Evolutionary conservation across 345 rosid species (phyloP), one percentile per base, ranked within the genome.

Genomic region (Gossypium rotundifolium): DNA sequence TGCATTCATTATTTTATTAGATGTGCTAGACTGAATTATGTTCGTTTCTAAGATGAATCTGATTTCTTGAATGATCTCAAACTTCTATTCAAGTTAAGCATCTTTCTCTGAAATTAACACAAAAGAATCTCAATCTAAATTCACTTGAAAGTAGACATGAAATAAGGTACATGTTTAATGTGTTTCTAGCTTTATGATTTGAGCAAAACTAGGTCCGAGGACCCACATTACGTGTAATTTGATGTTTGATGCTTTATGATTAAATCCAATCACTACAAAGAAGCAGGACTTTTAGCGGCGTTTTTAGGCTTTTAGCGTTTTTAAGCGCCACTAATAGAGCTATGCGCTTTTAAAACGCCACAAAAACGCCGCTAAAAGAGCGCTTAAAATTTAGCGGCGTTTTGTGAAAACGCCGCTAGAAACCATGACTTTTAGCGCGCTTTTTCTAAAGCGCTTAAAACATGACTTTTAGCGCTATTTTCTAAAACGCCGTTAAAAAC

Each of bases 131-230:
- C 48, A 52, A 70, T 70, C 61, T 27, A 70, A 52, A 69, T 48
- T 48, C 22, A 69, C 3, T 7, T 6, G 13, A 16, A 52, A 25
- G 60, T 27, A 17, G 45, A 53, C 44, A 27, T 70, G 46, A 18
- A 57, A 12, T 61, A 12, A 29, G 22, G 14, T 48, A 44, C 46
- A 9, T 48, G 16, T 75, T 65, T 65, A 48, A 53, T 52, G 17
- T 40, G 70, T 66, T 63, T 77, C 44, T 57, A 79, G 71, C 70
- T 73, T 79, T n/a, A n/a, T n/a, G n/a, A n/a, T n/a, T n/a, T n/a
- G n/a, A n/a, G 95, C 87, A 52, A 94, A 94, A 82, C 93, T 94
- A 75, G 98, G 71, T 80, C 88, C 8, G 97, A 94, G 81, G 97
- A 94, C 87, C 90, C n/a, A n/a, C n/a, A n/a, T n/a, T 92, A 51